Percentiles rank a stretch among this genome's conserved stretches.
These are phyloP conservation scores for Fonsecaea erecta DNA, from an alignment of 2,329 filamentous ascomycete species.

Conservation along the genomic window DNA sequence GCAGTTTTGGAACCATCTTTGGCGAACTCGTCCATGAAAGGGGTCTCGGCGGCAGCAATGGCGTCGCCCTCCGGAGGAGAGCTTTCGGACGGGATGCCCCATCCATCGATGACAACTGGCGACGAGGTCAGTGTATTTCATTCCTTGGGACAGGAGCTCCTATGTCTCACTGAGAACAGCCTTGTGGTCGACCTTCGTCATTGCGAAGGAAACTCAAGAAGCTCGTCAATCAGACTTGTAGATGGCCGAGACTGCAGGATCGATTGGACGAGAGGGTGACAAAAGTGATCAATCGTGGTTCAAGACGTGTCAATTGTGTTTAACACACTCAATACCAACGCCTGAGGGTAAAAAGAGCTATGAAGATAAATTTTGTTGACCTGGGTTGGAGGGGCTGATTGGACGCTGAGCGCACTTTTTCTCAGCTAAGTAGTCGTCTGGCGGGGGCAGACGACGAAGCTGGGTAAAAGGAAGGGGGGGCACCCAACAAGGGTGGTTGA, in stretches of 20 bases:
- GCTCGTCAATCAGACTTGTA: background rate
- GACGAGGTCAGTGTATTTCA: conserved; percentile 40
- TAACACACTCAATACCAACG: background rate
- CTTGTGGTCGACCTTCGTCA: conserved; percentile 72
- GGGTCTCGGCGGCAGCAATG: conserved; percentile 90
- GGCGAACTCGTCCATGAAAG: conserved; percentile 87
- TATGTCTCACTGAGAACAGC: conserved; percentile 65
- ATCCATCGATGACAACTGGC: conserved; percentile 97
- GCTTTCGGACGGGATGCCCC: conserved; percentile 81
- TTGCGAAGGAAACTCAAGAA: conserved; percentile 45
- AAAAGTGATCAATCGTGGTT: background rate
- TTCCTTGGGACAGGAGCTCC: conserved; percentile 36
- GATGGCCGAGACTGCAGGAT: background rate
- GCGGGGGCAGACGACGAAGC: background rate
- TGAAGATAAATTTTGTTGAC: conserved; percentile 9
- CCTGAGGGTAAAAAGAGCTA: background rate
- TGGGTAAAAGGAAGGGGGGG: background rate
- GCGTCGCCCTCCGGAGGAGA: conserved; percentile 91
- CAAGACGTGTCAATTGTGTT: background rate
- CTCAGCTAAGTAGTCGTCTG: background rate
- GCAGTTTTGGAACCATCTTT: conserved; percentile 69
- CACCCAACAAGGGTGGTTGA: too few species aligned
- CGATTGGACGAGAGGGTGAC: background rate
- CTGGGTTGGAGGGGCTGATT: conserved; percentile 7
- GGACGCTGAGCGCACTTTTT: background rate